These are phyloP conservation scores for Ophiocordyceps unilateralis DNA, from an alignment of 2,329 filamentous ascomycete genomes.

Conservation along the genomic window DNA sequence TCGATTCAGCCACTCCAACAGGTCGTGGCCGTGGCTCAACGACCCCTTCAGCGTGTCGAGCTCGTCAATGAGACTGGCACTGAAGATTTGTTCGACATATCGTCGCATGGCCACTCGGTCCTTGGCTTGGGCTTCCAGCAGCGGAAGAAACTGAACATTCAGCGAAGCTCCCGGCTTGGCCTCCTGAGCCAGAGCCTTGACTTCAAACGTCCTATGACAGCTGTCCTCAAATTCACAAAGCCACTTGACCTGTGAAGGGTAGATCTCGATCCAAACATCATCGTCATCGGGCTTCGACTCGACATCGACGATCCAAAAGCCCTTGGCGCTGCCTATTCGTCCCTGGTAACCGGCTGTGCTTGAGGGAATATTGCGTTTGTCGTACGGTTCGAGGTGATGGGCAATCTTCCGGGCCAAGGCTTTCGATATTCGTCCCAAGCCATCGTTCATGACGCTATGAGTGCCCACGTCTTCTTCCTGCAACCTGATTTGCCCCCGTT, in stretches of 20 bases:
- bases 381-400: slow-evolving; percentile 27
- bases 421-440: slow-evolving; percentile 48
- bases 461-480: slow-evolving; percentile 16
- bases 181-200: slow-evolving; percentile 24
- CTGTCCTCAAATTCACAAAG: slow-evolving; percentile 26
- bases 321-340: slow-evolving; percentile 57
- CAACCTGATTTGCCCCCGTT: slow-evolving; percentile 26
- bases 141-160: slow-evolving; percentile 51
- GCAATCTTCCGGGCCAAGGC: slow-evolving; percentile 37
- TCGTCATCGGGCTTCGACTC: slow-evolving; percentile 20
- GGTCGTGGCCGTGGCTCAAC: slow-evolving; percentile 28
- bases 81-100: slow-evolving; percentile 30
- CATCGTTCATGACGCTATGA: slow-evolving; percentile 43
- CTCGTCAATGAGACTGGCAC: slow-evolving; percentile 29
- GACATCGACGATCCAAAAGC: slow-evolving; percentile 51
- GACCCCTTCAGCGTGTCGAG: slow-evolving; percentile 33
- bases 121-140: slow-evolving; percentile 43
- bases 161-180: slow-evolving; percentile 31
- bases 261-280: slow-evolving; percentile 48
- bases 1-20: slow-evolving; percentile 38
- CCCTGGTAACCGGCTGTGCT: slow-evolving; percentile 52
- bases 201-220: slow-evolving; percentile 46
- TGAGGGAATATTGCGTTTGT: too few species aligned
- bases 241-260: slow-evolving; percentile 54
- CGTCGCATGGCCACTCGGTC: slow-evolving; percentile 25